Evolutionary conservation across 129 eudicot genomes (phyloP).

Genomic region (Deinandra increscens): DNA sequence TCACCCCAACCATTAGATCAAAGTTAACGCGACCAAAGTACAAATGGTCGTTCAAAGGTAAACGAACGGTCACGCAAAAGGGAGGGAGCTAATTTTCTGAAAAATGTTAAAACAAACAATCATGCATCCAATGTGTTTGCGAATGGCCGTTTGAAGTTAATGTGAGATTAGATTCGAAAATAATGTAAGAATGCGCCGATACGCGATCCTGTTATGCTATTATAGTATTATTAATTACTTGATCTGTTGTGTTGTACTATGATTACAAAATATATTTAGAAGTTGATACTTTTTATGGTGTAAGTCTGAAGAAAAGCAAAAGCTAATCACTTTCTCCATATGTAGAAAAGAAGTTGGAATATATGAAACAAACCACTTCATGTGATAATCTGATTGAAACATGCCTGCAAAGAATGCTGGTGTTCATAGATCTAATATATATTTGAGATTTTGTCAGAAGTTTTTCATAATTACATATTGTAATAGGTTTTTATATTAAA

Average conservation of each 20-base stretch:
- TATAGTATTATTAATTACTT: too few species aligned
- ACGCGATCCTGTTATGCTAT: too few species aligned
- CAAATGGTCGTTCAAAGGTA: too few species aligned
- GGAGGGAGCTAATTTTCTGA: too few species aligned
- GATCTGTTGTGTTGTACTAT: constrained; percentile 17
- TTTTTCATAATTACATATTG: background rate
- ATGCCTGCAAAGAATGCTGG: constrained; percentile 22
- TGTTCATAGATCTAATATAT: constrained; percentile 22
- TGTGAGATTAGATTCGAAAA: too few species aligned
- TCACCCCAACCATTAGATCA: too few species aligned
- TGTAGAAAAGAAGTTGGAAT: constrained; percentile 44
- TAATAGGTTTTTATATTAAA: background rate
- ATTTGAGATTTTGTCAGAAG: background rate
- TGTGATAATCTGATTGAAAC: constrained; percentile 32
- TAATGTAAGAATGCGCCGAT: too few species aligned
- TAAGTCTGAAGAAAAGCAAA: constrained; percentile 37
- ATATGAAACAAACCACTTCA: constrained; percentile 40
- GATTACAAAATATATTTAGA: constrained; percentile 21
- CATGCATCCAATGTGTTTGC: too few species aligned
- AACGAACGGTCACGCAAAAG: too few species aligned
- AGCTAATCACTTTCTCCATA: constrained; percentile 35
- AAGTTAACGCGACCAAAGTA: too few species aligned
- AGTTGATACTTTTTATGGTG: constrained; percentile 36
- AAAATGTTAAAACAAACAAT: too few species aligned
- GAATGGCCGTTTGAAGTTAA: too few species aligned